These are phyloP conservation scores for Schrenkiella parvula DNA, from an alignment of 345 rosid genomes.

Conservation along the genomic window DNA sequence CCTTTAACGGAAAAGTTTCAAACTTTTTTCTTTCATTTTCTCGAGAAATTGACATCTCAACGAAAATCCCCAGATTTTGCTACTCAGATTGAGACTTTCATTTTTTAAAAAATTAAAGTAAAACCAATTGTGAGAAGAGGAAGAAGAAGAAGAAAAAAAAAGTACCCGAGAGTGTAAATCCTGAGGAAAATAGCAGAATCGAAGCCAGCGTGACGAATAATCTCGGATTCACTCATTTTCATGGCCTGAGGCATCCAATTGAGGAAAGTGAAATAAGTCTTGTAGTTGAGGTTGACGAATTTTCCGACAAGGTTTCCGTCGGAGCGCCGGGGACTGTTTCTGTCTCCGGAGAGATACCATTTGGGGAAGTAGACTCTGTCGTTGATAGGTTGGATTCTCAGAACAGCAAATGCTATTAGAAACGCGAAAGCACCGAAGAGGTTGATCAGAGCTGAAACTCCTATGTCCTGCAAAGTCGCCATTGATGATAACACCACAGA, in stretches of 20 bases:
- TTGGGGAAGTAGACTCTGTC: conserved; percentile 94
- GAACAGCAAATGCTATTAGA: conserved; percentile 81
- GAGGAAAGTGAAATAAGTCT: conserved; percentile 74
- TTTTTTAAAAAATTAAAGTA: not conserved
- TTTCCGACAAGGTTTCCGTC: conserved; percentile 57
- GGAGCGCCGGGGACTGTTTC: conserved; percentile 67
- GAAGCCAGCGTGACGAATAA: conserved; percentile 85
- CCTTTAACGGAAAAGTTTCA: not conserved
- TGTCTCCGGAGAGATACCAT: conserved; percentile 63
- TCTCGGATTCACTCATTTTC: conserved; percentile 75
- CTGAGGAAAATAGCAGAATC: conserved; percentile 94
- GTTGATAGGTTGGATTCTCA: conserved; percentile 84
- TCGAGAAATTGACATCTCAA: conserved; percentile 8
- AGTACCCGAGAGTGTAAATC: conserved; percentile 84
- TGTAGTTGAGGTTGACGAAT: conserved; percentile 74
- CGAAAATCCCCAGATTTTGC: too few relatives aligned
- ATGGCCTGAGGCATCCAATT: conserved; percentile 99
- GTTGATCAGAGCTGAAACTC: conserved; percentile 81
- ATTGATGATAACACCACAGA: conserved; percentile 30
- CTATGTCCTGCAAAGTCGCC: conserved; percentile 89
- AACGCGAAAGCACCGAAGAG: conserved; percentile 67
- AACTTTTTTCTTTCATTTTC: conserved; percentile 7
- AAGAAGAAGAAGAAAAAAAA: not conserved
- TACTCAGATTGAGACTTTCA: not conserved
- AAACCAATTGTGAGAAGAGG: not conserved